Evolutionary conservation across 1,284 basidiomycete species (phyloP), one percentile per base, ranked within the genome.

Genomic region (Trametes polyzona): DNA sequence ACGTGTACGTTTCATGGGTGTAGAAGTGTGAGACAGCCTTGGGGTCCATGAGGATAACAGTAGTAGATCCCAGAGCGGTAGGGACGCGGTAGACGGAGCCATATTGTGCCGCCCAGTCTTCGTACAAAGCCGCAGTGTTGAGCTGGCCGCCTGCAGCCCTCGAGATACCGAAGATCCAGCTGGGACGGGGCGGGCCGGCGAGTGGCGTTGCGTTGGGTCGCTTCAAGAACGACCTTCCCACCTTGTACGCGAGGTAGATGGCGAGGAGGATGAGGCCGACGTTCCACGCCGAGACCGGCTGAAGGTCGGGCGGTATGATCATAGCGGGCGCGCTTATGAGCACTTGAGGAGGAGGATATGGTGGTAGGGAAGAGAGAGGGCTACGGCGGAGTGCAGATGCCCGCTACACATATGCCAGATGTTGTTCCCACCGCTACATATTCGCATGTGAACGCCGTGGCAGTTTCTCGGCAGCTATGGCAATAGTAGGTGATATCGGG

Each of bases 1-100:
- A 86, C 0, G 70, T 75, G 55, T 74, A 77, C 0, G 82, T 78
- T 48, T 84, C 83, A 52, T 72, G 74, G 0, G 74, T 71, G 58
- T 79, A 82, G 52, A 83, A 78, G 58, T 86, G 81, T 0, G 77
- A 70, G 30, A 81, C 70, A 0, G 84, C 84, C 62, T 79, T 83
- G 0, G 83, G 79, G 61, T 87, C 85, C 37, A 74, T 75, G 10
- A 87, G 69, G 3, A 83, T 66, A 19, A 85, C 69, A 19, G 67
- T 68, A 7, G 60, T 73, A 0, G 67, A 61, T 0, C 82, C 82
- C 17, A 86, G 65, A 0, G 69, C 60, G 0, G 65, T 64, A 0
- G 82, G 75, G 21, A 83, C 59, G 40, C 71, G 63, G 59, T 73
- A 85, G 0, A 76, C 80, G 5, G 74, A 66, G 4, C 84, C 84